Evolutionary conservation across 805 yeast species (phyloP).

Genomic region (Lachancea lanzarotensis): DNA sequence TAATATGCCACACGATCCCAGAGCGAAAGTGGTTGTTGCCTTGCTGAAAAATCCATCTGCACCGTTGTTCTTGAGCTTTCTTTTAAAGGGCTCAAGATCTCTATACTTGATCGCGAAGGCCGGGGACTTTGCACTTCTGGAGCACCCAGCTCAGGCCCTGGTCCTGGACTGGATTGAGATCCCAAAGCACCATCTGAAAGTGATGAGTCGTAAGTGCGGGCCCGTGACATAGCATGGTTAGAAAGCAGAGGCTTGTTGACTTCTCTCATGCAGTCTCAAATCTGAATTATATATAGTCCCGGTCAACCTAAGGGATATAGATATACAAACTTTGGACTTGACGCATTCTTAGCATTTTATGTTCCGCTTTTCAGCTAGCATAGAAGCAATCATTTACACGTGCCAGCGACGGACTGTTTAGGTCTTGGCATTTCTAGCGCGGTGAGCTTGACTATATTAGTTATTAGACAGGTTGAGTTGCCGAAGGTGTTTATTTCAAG

Average conservation of each 20-base stretch:
- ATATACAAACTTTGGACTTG: too few species aligned
- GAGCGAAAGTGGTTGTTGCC: constrained; percentile 8
- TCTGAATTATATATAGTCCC: too few species aligned
- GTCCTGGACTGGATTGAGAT: neutral
- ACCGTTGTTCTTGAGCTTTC: neutral
- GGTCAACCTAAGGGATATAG: too few species aligned
- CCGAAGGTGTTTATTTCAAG: too few species aligned
- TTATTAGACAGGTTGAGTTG: too few species aligned
- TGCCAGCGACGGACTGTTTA: too few species aligned
- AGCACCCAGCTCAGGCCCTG: neutral
- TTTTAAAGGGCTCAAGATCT: neutral
- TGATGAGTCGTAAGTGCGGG: neutral
- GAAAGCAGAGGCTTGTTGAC: constrained; percentile 4
- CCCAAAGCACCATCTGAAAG: neutral
- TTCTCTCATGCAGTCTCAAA: neutral
- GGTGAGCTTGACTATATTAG: too few species aligned
- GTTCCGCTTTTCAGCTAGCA: too few species aligned
- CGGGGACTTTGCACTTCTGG: neutral
- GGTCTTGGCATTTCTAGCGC: too few species aligned
- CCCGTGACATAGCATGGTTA: neutral
- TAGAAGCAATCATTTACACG: too few species aligned
- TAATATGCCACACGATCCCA: constrained; percentile 46
- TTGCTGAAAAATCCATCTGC: neutral
- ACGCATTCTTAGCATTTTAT: too few species aligned
- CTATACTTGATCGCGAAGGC: neutral